Evolutionary conservation across 208 protist species (phyloP), one percentile per base, ranked within the genome.

Genomic region (Sergeia podlipaevii): DNA sequence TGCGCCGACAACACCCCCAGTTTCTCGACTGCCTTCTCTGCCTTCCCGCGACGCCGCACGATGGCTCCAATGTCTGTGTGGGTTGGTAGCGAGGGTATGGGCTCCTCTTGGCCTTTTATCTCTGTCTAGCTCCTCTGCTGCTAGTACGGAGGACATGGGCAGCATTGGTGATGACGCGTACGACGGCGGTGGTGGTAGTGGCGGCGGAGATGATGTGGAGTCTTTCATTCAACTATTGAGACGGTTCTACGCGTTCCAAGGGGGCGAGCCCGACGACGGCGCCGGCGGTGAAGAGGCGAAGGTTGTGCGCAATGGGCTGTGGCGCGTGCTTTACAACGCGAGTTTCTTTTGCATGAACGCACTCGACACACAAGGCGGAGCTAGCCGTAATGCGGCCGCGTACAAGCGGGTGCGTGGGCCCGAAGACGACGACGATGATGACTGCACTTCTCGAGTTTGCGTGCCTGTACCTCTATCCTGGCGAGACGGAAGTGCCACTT

Each of bases 291-390:
- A 27, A 3, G 21, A 37, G n/a, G 44, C 60, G 3, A 47, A 15
- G 5, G 33, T 62, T 29, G 33, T 77, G 23, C 56, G 59, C 34
- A 77, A 77, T 38, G 77, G 57, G 21, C 60, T 84, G 11, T 84
- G 71, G 71, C 60, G 51, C 6, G 60, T 74, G 7, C 37, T 90
- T 1, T 85, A 80, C 50, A 90, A 90, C 61, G 68, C 74, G 1
- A 56, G 74, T 4, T 81, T 84, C 46, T 90, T 86, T 63, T 86
- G 74, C 48, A 49, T 78, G 13, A 52, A 59, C 15, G 70, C 57
- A 5, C 53, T 80, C 23, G 64, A 76, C 37, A 33, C 24, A 0
- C 15, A 38, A n/a, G 11, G 17, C 2, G 36, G 1, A 34, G 27
- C 15, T 28, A n/a, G n/a, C n/a, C n/a, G n/a, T 51, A 28, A 27